These are phyloP conservation scores for Podaxis carcinomalis DNA, from an alignment of 768 basidiomycete species.

Conservation along the genomic window DNA sequence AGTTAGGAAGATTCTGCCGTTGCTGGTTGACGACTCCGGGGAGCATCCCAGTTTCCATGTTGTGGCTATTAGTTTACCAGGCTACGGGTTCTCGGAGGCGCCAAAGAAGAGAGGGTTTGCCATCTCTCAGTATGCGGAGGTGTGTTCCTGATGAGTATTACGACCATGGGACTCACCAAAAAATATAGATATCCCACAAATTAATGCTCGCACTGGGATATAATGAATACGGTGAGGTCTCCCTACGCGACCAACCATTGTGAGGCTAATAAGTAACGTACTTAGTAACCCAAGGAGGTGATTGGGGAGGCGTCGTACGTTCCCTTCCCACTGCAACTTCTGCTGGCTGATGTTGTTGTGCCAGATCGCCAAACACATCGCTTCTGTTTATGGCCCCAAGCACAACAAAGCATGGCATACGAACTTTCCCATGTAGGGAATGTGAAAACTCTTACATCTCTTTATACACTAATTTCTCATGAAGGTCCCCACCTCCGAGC, in stretches of 20 bases:
- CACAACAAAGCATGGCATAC: slow-evolving; percentile 50
- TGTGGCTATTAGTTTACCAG: slow-evolving; percentile 55
- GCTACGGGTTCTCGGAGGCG: slow-evolving; percentile 58
- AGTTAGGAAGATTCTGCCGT: slow-evolving; percentile 51
- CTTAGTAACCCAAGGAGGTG: slow-evolving; percentile 26
- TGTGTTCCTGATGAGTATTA: slow-evolving; percentile 12
- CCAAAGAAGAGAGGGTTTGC: slow-evolving; percentile 47
- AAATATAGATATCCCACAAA: slow-evolving; percentile 38
- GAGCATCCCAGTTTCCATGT: slow-evolving; percentile 58
- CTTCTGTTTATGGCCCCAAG: slow-evolving; percentile 26
- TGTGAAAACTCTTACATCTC: slow-evolving; percentile 22
- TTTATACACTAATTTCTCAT: background rate
- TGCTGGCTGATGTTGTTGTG: background rate
- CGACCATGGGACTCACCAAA: background rate
- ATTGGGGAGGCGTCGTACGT: slow-evolving; percentile 19
- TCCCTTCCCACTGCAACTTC: background rate
- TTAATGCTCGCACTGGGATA: slow-evolving; percentile 47
- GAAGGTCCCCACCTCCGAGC: slow-evolving; percentile 17
- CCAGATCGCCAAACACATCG: slow-evolving; percentile 25
- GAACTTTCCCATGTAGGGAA: slow-evolving; percentile 27
- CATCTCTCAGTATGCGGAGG: slow-evolving; percentile 49
- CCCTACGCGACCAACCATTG: background rate
- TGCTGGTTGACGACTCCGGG: slow-evolving; percentile 38
- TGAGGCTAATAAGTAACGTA: background rate
- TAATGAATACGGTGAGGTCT: slow-evolving; percentile 35